Conservation (phyloP, 2,329 filamentous ascomycete genomes). For the Trichocomaceae sp. region DNA sequence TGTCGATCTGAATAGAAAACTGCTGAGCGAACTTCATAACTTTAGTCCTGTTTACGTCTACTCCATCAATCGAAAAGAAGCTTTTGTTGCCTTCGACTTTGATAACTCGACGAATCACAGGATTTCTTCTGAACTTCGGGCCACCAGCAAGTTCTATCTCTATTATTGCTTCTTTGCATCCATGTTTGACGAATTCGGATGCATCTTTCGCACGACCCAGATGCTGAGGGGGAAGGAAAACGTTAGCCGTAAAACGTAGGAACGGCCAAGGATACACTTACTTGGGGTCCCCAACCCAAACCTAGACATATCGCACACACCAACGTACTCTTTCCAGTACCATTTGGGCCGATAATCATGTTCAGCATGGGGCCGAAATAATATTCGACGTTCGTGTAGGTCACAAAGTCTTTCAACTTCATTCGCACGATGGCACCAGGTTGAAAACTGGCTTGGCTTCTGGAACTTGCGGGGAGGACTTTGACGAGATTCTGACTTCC, state of each 20-base stretch:
- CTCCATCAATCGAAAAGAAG: slow-evolving; percentile 70
- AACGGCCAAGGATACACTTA: slow-evolving; percentile 23
- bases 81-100: slow-evolving; percentile 74
- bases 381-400: slow-evolving; percentile 88
- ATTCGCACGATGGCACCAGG: slow-evolving; percentile 87
- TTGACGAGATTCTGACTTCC: not conserved
- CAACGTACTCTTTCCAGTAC: slow-evolving; percentile 93
- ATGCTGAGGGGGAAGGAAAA: slow-evolving; percentile 41
- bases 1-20: slow-evolving; percentile 92
- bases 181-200: slow-evolving; percentile 90
- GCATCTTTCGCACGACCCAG: slow-evolving; percentile 79
- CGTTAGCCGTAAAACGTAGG: slow-evolving; percentile 2
- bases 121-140: slow-evolving; percentile 53
- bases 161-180: slow-evolving; percentile 66
- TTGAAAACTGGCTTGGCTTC: slow-evolving; percentile 16
- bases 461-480: slow-evolving; percentile 4
- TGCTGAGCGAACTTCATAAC: slow-evolving; percentile 61
- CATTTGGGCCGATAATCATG: slow-evolving; percentile 99
- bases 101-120: slow-evolving; percentile 68
- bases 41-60: slow-evolving; percentile 52
- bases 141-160: slow-evolving; percentile 81
- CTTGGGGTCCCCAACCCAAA: slow-evolving; percentile 69
- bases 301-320: slow-evolving; percentile 96
- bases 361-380: slow-evolving; percentile 86
- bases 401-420: slow-evolving; percentile 82